These are phyloP conservation scores for Blastocladiella emersonii DNA, from an alignment of 371 early-diverging fungal genomes.

Conservation along the genomic window DNA sequence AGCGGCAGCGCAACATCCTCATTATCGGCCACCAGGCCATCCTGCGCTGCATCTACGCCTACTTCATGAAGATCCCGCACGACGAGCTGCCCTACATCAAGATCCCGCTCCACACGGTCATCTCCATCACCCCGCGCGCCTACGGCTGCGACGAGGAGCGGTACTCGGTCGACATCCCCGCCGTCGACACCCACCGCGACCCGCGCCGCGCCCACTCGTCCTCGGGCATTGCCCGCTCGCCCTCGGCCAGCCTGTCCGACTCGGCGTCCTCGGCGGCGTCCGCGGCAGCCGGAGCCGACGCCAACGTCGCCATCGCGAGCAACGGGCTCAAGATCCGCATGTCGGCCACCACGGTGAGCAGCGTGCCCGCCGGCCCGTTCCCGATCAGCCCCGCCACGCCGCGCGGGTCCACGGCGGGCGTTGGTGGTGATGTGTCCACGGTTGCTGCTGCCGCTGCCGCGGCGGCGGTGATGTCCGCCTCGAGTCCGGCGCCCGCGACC, in stretches of 20 bases:
- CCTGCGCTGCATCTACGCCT: constrained; percentile 59
- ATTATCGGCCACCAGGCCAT: constrained; percentile 93
- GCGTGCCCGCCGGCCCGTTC: too few species aligned
- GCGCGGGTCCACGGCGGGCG: too few species aligned
- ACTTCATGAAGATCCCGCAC: constrained; percentile 2
- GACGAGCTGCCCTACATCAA: not conserved
- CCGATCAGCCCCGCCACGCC: too few species aligned
- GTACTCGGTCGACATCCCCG: constrained; percentile 69
- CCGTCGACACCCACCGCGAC: constrained; percentile 67
- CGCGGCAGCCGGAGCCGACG: not conserved
- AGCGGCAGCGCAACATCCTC: constrained; percentile 86
- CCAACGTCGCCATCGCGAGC: too few species aligned
- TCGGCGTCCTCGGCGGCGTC: not conserved
- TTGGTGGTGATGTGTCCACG: too few species aligned
- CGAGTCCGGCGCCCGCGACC: too few species aligned
- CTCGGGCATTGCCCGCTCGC: not conserved
- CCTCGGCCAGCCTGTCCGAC: not conserved
- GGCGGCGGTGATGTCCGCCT: too few species aligned
- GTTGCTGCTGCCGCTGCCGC: too few species aligned
- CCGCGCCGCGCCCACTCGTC: not conserved
- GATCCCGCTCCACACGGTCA: constrained; percentile 91
- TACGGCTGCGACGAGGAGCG: constrained; percentile 84
- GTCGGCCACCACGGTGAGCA: too few species aligned
- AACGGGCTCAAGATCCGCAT: too few species aligned
- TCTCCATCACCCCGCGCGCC: constrained; percentile 86